A percentile compares a stretch with the other conserved stretches of the same genome.
Evolutionary conservation across 805 yeast species (phyloP).

Genomic region (Priceomyces haplophilus): DNA sequence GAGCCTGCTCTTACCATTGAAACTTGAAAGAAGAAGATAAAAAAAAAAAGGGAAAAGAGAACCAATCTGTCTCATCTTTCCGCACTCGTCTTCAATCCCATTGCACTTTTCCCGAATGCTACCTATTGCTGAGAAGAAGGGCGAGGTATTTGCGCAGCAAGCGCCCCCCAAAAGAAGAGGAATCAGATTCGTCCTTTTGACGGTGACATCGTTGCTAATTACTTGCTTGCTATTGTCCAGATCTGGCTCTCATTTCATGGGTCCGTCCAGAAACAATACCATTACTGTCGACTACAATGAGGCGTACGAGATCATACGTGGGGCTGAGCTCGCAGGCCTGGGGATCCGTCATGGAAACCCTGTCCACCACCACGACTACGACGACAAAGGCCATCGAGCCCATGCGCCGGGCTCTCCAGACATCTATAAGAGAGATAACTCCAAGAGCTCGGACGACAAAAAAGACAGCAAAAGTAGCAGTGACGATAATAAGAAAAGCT

Average conservation of each 20-base stretch:
- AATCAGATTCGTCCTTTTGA: not conserved
- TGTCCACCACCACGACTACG: too few species aligned
- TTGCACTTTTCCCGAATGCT: not conserved
- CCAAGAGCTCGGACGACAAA: not conserved
- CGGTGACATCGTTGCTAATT: not conserved
- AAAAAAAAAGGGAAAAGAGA: too few species aligned
- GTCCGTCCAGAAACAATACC: not conserved
- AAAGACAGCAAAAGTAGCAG: too few species aligned
- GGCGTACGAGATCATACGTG: not conserved
- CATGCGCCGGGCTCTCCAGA: too few species aligned
- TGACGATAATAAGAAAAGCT: slow-evolving; percentile 1
- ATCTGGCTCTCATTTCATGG: not conserved
- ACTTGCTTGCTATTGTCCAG: not conserved
- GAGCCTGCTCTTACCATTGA: too few species aligned
- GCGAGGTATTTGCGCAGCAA: not conserved
- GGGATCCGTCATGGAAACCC: too few species aligned
- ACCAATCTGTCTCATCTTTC: too few species aligned
- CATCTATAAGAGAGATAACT: too few species aligned
- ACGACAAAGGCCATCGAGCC: too few species aligned
- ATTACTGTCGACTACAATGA: not conserved
- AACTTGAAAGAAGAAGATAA: too few species aligned
- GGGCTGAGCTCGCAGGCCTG: not conserved
- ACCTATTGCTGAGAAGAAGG: not conserved
- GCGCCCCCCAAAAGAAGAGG: not conserved
- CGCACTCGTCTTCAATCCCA: too few species aligned